Evolutionary conservation across 2,329 filamentous ascomycete species (phyloP), one percentile per base, ranked within the genome.

Genomic region (Claviceps arundinis): DNA sequence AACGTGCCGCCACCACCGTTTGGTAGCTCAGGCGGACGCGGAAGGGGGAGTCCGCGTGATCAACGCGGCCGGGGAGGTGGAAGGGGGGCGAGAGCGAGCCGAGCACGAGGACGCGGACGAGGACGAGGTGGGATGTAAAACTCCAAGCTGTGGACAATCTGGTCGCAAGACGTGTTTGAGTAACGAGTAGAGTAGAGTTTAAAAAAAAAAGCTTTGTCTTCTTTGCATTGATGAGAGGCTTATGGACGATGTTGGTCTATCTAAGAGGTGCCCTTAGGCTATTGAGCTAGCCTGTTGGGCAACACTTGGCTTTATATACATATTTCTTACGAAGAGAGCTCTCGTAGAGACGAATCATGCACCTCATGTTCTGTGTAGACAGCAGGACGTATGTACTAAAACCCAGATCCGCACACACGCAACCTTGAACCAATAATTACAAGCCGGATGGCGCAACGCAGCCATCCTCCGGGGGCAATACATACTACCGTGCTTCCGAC

Each of bases 31-130:
- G 57, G 60, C 19, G 56, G 57, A 9, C 44, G 48, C 14, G 57
- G 55, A 40, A 47, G 62, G 43, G 61, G 59, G 42, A 59, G 57
- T 2, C 58, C 58, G 4, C 56, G 54, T 40, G 53, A 52, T 14
- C 47, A 57, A 14, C 56, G 60, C 6, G 57, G 63, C 37, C 59
- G 63, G 30, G 56, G 62, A 37, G 60, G 61, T 44, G 59, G 63
- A 42, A 57, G 62, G 34, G 61, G 62, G 30, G 55, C 62, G 19
- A 51, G 57, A 26, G 54, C 56, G 1, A 50, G 57, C 1, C 45
- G 52, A 26, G 52, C 41, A 13, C 26, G 52, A 38, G 52, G 52
- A 24, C 49, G 57, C 17, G 54, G 58, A 42, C 54, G 58, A 30
- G 63, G 64, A 17, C 59, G 62, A 19, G 22, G 14, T 44, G 19